Conservation (phyloP, 352 stramenopile species). For the Phytophthora pini region DNA sequence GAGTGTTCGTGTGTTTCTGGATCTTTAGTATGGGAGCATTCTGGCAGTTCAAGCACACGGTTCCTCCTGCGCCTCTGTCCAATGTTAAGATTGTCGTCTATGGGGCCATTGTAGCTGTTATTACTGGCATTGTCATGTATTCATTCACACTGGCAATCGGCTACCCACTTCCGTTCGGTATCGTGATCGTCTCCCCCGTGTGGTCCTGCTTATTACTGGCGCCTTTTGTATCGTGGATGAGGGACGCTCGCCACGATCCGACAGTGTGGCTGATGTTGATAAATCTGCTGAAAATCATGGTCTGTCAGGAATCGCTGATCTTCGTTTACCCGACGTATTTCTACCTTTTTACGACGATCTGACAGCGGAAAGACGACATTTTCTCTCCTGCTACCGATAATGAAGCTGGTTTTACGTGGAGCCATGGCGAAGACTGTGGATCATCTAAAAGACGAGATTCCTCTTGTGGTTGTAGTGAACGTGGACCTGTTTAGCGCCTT, state of each 20-base stretch:
- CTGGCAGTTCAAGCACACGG: neutral
- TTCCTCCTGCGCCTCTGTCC: neutral
- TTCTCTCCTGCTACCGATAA: neutral
- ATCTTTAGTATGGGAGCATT: neutral
- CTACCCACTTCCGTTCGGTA: neutral
- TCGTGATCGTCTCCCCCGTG: neutral
- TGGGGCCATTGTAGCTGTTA: neutral
- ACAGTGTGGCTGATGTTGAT: neutral
- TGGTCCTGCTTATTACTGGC: neutral
- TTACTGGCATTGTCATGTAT: neutral
- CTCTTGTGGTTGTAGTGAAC: neutral
- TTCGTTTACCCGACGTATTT: neutral
- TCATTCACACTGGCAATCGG: neutral
- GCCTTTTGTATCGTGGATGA: neutral
- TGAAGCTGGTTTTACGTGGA: neutral
- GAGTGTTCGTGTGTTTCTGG: neutral
- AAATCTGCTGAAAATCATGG: neutral
- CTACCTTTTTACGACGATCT: too few species aligned
- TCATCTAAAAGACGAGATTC: neutral
- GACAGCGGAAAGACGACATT: neutral
- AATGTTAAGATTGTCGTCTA: neutral
- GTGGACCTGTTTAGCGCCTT: constrained; percentile 37
- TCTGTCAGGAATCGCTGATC: neutral
- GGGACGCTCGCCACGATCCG: neutral
- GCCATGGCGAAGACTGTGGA: neutral